Conservation (phyloP, 768 basidiomycete species). For the Psilocybe tampanensis region DNA sequence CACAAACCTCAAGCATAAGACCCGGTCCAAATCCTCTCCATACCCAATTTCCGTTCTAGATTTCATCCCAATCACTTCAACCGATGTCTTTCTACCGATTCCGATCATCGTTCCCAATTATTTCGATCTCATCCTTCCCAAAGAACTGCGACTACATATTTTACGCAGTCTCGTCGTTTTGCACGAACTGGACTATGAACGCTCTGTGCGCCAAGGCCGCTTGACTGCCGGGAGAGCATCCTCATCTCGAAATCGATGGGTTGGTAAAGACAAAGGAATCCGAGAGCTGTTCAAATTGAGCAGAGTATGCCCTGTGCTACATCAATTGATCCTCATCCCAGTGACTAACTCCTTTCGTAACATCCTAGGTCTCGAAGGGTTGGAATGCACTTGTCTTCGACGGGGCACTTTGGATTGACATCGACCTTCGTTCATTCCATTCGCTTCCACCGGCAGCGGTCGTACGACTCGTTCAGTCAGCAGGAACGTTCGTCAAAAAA, state of each 20-base stretch:
- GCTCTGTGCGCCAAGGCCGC: constrained; percentile 41
- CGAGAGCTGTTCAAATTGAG: constrained; percentile 79
- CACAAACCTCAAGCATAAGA: constrained; percentile 44
- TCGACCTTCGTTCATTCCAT: constrained; percentile 68
- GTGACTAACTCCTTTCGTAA: constrained; percentile 5
- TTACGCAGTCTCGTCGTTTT: constrained; percentile 56
- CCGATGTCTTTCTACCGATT: constrained; percentile 56
- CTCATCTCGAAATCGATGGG: constrained; percentile 68
- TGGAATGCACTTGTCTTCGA: constrained; percentile 82
- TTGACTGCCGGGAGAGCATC: constrained; percentile 68
- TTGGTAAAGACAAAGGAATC: constrained; percentile 72
- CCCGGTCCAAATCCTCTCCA: constrained; percentile 67
- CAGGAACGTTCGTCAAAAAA: constrained; percentile 64
- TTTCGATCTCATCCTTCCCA: constrained; percentile 73
- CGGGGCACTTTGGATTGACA: constrained; percentile 80
- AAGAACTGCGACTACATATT: constrained; percentile 67
- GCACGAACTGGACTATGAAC: constrained; percentile 60
- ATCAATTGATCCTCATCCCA: constrained; percentile 6
- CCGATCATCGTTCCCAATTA: constrained; percentile 51
- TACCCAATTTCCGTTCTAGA: constrained; percentile 64
- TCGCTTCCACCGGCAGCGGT: constrained; percentile 53
- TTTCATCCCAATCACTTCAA: constrained; percentile 48
- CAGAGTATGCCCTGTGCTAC: constrained; percentile 55
- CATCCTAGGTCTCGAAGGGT: constrained; percentile 66
- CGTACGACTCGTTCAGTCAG: constrained; percentile 49